Conservation (phyloP, 768 basidiomycete genomes). For the Rhizopogon vinicolor region DNA sequence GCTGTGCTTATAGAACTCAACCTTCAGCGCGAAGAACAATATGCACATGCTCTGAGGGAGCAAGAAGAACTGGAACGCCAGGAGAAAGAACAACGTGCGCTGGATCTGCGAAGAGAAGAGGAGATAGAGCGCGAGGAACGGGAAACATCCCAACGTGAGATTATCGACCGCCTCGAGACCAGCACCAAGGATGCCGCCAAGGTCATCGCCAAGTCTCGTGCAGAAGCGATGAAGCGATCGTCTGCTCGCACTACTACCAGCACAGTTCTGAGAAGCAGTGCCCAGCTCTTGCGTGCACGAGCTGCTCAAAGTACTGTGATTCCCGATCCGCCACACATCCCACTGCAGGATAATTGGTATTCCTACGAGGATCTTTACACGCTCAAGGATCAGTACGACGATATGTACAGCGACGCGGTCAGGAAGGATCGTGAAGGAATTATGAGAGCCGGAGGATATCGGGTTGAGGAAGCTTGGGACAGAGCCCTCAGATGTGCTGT, state of each 20-base stretch:
- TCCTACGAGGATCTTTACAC: conserved; percentile 66
- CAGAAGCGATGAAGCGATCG: conserved; percentile 57
- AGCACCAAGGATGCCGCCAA: conserved; percentile 67
- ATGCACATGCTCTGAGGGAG: conserved; percentile 64
- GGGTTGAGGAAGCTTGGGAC: conserved; percentile 81
- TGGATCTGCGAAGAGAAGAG: conserved; percentile 60
- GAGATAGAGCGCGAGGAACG: conserved; percentile 75
- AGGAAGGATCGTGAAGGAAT: conserved; percentile 71
- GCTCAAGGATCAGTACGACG: conserved; percentile 57
- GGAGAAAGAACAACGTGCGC: conserved; percentile 65
- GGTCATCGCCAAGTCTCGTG: conserved; percentile 65
- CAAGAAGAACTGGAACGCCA: conserved; percentile 77
- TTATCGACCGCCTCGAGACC: conserved; percentile 80
- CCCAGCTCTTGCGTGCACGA: conserved; percentile 53
- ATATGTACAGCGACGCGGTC: conserved; percentile 72
- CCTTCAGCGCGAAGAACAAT: conserved; percentile 74
- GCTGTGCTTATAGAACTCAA: conserved; percentile 82
- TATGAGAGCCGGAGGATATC: conserved; percentile 82
- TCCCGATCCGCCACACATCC: conserved; percentile 77
- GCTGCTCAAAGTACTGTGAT: conserved; percentile 61
- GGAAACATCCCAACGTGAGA: conserved; percentile 64
- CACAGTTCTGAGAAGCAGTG: conserved; percentile 39
- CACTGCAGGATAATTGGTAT: conserved; percentile 73
- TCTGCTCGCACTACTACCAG: conserved; percentile 46
- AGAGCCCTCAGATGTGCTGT: conserved; percentile 72